These are phyloP conservation scores for Kalanchoe fedtschenkoi DNA, from an alignment of 164 flowering plant species.

Conservation along the genomic window DNA sequence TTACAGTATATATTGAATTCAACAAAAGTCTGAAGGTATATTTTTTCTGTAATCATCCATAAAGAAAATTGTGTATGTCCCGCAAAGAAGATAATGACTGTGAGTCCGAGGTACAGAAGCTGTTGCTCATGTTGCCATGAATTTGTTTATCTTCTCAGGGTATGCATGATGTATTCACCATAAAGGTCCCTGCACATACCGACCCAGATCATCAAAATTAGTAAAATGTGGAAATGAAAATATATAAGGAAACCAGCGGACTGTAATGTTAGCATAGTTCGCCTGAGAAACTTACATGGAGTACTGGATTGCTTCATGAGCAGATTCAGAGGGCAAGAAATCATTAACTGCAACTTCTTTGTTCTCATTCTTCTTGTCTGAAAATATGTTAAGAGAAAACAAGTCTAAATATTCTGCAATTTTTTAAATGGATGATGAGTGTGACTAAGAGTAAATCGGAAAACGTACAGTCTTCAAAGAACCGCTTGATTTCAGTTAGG, in stretches of 20 bases:
- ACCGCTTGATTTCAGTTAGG: slow-evolving; percentile 4
- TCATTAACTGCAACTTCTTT: slow-evolving; percentile 2
- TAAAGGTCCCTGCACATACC: neutral
- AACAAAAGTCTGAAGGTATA: neutral
- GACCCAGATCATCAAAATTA: neutral
- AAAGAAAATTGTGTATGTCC: neutral
- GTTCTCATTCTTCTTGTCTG: slow-evolving; percentile 10
- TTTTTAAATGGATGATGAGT: neutral
- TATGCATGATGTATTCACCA: slow-evolving; percentile 2
- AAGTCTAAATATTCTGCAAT: neutral
- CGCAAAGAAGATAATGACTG: neutral
- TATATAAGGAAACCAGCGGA: neutral
- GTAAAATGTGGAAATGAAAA: neutral
- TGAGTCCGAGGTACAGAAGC: neutral
- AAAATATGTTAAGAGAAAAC: neutral
- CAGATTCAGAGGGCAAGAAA: slow-evolving; percentile 3
- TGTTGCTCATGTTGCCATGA: neutral
- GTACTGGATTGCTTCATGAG: slow-evolving; percentile 7
- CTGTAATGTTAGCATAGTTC: neutral
- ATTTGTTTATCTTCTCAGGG: slow-evolving; percentile 1
- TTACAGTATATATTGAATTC: neutral
- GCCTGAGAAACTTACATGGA: slow-evolving; percentile 1
- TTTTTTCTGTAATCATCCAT: neutral
- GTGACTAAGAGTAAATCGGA: neutral
- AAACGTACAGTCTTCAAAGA: slow-evolving; percentile 7